Evolutionary conservation across 192 early-diverging fungal species (phyloP), one percentile per base, ranked within the genome.

Genomic region (Coemansia sp.): DNA sequence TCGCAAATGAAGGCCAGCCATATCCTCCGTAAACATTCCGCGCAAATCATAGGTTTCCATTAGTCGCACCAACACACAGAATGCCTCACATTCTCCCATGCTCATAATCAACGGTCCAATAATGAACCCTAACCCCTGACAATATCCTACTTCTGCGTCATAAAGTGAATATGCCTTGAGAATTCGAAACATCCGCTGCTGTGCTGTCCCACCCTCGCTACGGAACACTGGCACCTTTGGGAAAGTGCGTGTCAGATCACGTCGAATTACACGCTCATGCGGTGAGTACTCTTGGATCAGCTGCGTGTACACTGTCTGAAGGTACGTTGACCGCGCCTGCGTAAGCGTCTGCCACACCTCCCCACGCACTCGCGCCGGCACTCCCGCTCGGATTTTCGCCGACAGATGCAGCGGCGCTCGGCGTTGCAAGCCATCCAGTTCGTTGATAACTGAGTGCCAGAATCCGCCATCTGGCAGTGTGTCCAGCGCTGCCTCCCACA

Each of bases 61-160:
- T 53, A 99, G 69, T 65, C 92, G 84, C n/a, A 95, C 94, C 64
- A 96, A 91, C 27, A 93, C 90, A 71, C 93, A 94, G 71, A 99
- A 99, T 11, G 95, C 90, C 83, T 96, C 89, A 66, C 90, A 88
- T 65, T 97, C 95, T 29, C 86, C 87, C 96, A 98, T 96, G 83
- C 91, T 95, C 87, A 97, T 85, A 31, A 99, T 76, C 60, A 99
- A 67, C 59, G 93, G 92, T 10, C 95, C 97, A 5, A 95, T 92
- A 46, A 99, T 85, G 71, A 99, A 99, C 5, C 93, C 90, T 29
- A 99, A 87, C 17, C 97, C 97, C 81, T 99, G 97, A 77, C 97
- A 99, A 65, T 99, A 99, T 4, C 97, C 97, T 30, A 99, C 91
- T 69, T 95, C 90, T 17, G 89, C 78, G 71, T 99, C 97, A 71